Evolutionary conservation across 1,139 yeast genomes (phyloP).

Genomic region (Kodamaea anthophila): DNA sequence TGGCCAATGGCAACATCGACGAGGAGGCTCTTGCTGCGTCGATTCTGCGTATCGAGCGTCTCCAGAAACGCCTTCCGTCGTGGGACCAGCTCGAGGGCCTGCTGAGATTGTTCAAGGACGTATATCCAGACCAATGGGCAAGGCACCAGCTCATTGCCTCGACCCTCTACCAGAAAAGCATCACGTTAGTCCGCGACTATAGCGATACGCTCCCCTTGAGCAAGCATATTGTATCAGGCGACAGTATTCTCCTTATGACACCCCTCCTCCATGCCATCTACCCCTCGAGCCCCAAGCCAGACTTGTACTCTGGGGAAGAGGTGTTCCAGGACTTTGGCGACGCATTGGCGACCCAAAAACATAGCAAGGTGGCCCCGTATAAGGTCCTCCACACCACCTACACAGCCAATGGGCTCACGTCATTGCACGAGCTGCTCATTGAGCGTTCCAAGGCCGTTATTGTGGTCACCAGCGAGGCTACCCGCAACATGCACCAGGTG

Average conservation of each 20-base stretch:
- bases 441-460: slow-evolving; percentile 52
- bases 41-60: slow-evolving; percentile 36
- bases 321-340: slow-evolving; percentile 50
- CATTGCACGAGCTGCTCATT: slow-evolving; percentile 51
- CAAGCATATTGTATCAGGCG: slow-evolving; percentile 30
- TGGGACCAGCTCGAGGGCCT: slow-evolving; percentile 42
- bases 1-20: slow-evolving; percentile 47
- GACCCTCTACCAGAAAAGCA: slow-evolving; percentile 46
- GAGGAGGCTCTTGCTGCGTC: slow-evolving; percentile 40
- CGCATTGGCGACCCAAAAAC: slow-evolving; percentile 30
- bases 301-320: slow-evolving; percentile 48
- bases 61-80: slow-evolving; percentile 38
- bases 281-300: slow-evolving; percentile 8
- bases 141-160: slow-evolving; percentile 42
- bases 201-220: slow-evolving; percentile 48
- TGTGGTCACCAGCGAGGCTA: slow-evolving; percentile 57
- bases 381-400: slow-evolving; percentile 57
- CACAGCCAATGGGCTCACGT: slow-evolving; percentile 59
- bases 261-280: slow-evolving; percentile 48
- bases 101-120: slow-evolving; percentile 19
- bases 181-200: slow-evolving; percentile 54
- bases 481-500: slow-evolving; percentile 60
- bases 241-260: slow-evolving; percentile 45
- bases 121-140: slow-evolving; percentile 30
- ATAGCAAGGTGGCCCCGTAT: slow-evolving; percentile 26